Base-by-base conservation (phyloP, 805 yeast genomes). In the Maudiozyma turicensis region DNA sequence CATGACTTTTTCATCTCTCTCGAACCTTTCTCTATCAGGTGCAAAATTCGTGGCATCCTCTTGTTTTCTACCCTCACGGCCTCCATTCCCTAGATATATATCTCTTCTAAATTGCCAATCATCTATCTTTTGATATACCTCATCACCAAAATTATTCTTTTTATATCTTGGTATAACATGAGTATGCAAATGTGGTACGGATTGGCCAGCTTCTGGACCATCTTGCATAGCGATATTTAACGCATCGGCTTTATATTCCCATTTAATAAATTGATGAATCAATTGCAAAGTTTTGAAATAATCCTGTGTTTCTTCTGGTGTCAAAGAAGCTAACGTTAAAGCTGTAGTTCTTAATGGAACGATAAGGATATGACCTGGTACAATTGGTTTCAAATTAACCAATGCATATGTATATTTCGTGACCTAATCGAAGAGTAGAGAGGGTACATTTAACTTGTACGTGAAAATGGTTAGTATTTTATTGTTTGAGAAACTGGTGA, bases 171-270 rank as follows among this genome's bases (percentile, higher is more conserved):
- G 99, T 20, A 93, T 89, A 15, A 93, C 69, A 64, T 93, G 99
- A 20, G 96, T 84, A 65, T 93, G 99, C 31, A 91, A 74, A 66
- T 93, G 99, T 5, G 97, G 95, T 2, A 93, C 82, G n/a, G 90
- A 79, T 63, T 93, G 99, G 3, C 99, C 99, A 1, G 97, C 91
- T 45, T 88, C 88, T 0, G 89, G 86, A 0, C 99, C 99, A 63
- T 93, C 99, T 64, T 93, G 99, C 51, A 95, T 87, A 9, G 97
- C 91, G 39, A 93, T 75, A 61, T 95, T 95, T 51, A 89, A 61
- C 1, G 95, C 73, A 56, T 90, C 95, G 2, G 96, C 95, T 35
- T 81, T 74, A 64, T 82, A 93, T 10, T 74, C 70, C 50, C 72
- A 59, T 54, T 76, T 81, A 13, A 93, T 81, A 53, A 89, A 84